Evolutionary conservation across 2,329 filamentous ascomycete species (phyloP).

Genomic region (Rhinocladiella similis): DNA sequence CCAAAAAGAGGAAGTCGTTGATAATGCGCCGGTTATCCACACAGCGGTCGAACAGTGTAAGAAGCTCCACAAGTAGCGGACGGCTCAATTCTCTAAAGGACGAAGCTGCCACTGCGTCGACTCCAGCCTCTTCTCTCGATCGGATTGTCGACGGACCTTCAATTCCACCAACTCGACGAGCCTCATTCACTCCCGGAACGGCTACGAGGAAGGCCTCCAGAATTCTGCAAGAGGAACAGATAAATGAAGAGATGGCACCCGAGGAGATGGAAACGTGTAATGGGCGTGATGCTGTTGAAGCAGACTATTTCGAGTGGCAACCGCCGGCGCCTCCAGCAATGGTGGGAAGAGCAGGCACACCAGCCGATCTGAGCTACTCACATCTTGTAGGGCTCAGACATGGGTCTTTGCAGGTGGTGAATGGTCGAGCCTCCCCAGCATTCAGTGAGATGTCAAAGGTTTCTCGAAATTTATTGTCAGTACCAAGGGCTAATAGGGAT

Average conservation of each 20-base stretch:
- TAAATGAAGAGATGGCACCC: neutral
- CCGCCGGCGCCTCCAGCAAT: slow-evolving; percentile 19
- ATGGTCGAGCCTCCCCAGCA: slow-evolving; percentile 30
- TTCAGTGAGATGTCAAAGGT: slow-evolving; percentile 27
- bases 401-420: slow-evolving; percentile 29
- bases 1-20: slow-evolving; percentile 18
- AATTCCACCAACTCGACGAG: slow-evolving; percentile 24
- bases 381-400: slow-evolving; percentile 25
- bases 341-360: slow-evolving; percentile 24
- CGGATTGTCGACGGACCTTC: slow-evolving; percentile 16
- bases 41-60: slow-evolving; percentile 15
- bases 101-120: slow-evolving; percentile 2
- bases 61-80: slow-evolving; percentile 11
- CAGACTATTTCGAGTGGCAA: slow-evolving; percentile 16
- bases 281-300: slow-evolving; percentile 2
- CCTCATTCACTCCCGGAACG: slow-evolving; percentile 27
- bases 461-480: slow-evolving; percentile 19
- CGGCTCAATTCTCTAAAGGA: slow-evolving; percentile 3
- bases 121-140: slow-evolving; percentile 22
- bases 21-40: slow-evolving; percentile 17
- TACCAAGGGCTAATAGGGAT: slow-evolving; percentile 13
- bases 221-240: neutral
- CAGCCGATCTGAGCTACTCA: slow-evolving; percentile 26
- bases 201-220: slow-evolving; percentile 25
- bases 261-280: slow-evolving; percentile 8